These are phyloP conservation scores for Parasarocladium wereldwijsianum DNA, from an alignment of 2,329 filamentous ascomycete species.

Conservation along the genomic window DNA sequence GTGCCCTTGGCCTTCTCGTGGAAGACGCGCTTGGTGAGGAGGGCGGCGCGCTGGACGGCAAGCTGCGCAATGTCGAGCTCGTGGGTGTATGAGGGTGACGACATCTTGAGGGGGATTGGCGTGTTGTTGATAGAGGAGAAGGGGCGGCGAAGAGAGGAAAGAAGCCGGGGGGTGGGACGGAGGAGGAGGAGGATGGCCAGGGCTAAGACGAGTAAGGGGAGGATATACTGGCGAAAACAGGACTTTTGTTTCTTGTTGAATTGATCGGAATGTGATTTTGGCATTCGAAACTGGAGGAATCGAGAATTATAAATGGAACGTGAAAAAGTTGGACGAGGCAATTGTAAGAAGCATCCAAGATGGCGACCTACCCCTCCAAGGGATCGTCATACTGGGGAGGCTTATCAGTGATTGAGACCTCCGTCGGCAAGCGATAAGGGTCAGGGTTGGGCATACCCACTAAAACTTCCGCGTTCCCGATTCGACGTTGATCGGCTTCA, in stretches of 20 bases:
- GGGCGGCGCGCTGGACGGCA: slow-evolving; percentile 64
- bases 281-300: neutral
- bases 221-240: no score
- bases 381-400: no score
- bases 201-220: slow-evolving; percentile 8
- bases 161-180: slow-evolving; percentile 6
- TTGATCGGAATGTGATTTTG: no score
- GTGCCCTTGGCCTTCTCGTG: slow-evolving; percentile 88
- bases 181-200: slow-evolving; percentile 6
- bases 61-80: slow-evolving; percentile 77
- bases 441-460: no score
- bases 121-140: slow-evolving; percentile 8
- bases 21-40: slow-evolving; percentile 39
- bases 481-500: no score
- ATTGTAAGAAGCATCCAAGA: no score
- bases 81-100: slow-evolving; percentile 43
- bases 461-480: no score
- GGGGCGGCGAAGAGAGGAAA: slow-evolving; percentile 10
- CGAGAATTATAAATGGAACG: neutral
- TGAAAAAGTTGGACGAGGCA: no score
- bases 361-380: no score
- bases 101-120: slow-evolving; percentile 17
- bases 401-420: no score
- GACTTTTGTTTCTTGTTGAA: no score
- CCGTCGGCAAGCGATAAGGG: no score